Conservation (phyloP, 2,329 filamentous ascomycete genomes). For the Tolypocladium tundrense region DNA sequence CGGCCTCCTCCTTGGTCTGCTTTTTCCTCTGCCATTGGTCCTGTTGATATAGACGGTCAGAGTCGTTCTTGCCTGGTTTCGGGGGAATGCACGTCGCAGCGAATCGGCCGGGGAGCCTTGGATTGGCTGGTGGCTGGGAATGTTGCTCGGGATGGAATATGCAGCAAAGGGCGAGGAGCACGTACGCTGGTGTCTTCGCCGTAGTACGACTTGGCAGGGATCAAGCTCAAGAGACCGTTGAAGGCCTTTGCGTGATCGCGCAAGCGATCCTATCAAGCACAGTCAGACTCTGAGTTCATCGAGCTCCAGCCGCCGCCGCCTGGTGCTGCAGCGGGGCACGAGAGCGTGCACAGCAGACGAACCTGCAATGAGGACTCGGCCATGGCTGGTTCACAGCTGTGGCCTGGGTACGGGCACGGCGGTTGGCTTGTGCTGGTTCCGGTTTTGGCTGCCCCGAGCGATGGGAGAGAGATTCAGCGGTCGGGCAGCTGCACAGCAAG, state of each 20-base stretch:
- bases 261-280: slow-evolving; percentile 38
- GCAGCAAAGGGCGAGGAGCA: slow-evolving; percentile 13
- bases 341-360: slow-evolving; percentile 18
- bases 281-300: slow-evolving; percentile 5
- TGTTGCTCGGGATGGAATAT: not conserved
- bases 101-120: not conserved
- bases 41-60: slow-evolving; percentile 30
- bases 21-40: slow-evolving; percentile 92
- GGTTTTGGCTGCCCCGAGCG: not conserved
- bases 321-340: slow-evolving; percentile 13
- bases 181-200: slow-evolving; percentile 74
- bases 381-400: slow-evolving; percentile 17
- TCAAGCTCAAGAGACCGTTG: slow-evolving; percentile 76
- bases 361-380: slow-evolving; percentile 37
- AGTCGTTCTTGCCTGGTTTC: not conserved
- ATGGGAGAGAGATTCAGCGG: not conserved
- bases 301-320: not conserved
- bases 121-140: not conserved
- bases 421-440: not conserved
- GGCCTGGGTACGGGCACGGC: not conserved
- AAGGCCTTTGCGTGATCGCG: slow-evolving; percentile 62
- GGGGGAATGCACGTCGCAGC: not conserved
- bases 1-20: slow-evolving; percentile 83
- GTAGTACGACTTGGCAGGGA: slow-evolving; percentile 86
- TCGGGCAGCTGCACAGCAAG: not conserved